Conservation (phyloP, 1,139 yeast genomes). For the Kurtzmaniella quercitrusa region DNA sequence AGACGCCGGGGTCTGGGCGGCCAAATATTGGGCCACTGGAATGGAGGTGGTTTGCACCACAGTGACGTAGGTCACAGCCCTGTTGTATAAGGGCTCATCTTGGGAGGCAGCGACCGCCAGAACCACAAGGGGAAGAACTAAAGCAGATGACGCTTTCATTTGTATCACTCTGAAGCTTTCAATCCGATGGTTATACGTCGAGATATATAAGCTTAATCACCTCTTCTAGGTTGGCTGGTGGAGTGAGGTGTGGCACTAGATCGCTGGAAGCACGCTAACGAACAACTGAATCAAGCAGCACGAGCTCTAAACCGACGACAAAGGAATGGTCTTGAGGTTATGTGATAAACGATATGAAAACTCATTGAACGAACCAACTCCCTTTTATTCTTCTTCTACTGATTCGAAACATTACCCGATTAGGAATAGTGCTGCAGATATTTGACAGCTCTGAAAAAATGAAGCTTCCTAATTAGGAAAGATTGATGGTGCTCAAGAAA, state of each 20-base stretch:
- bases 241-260: background rate
- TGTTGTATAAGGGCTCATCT: conserved; percentile 7
- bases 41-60: conserved; percentile 12
- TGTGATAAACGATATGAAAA: background rate
- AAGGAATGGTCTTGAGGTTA: background rate
- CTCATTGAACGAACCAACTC: background rate
- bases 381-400: background rate
- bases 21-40: conserved; percentile 7
- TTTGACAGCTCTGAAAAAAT: conserved; percentile 8
- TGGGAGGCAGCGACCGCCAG: conserved; percentile 7
- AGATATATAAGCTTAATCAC: no score
- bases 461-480: conserved; percentile 19
- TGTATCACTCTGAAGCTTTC: background rate
- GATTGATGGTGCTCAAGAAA: background rate
- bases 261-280: background rate
- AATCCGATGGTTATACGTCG: no score
- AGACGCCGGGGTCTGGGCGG: conserved; percentile 4
- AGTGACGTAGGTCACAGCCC: conserved; percentile 15
- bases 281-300: background rate
- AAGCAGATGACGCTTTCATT: conserved; percentile 10
- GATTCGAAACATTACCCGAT: conserved; percentile 3
- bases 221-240: background rate
- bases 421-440: conserved; percentile 8
- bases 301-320: background rate
- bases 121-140: conserved; percentile 9